Percentiles rank a stretch among this genome's conserved stretches.
phyloP scores from a whole-genome alignment of 2,329 filamentous ascomycete species.

The Apiospora pterosperma region DNA sequence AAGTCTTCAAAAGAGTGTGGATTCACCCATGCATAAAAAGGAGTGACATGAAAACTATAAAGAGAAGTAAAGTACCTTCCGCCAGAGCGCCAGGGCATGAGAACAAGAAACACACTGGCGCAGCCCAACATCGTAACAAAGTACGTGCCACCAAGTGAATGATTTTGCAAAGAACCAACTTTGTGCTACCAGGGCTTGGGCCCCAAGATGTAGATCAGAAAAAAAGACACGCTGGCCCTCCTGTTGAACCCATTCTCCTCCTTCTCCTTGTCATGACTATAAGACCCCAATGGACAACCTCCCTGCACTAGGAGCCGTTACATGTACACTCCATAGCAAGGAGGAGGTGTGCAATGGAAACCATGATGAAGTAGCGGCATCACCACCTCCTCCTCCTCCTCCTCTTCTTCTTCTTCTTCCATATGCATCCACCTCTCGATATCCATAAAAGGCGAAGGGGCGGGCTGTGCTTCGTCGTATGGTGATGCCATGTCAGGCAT shows the following conservation, averaged over 20 bases:
- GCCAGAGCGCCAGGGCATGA: not conserved
- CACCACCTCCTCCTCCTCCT: no score
- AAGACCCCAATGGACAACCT: not conserved
- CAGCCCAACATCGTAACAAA: not conserved
- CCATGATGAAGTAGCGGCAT: not conserved
- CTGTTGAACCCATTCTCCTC: not conserved
- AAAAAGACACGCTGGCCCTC: not conserved
- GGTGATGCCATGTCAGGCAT: not conserved
- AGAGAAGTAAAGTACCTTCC: not conserved
- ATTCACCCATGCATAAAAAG: not conserved
- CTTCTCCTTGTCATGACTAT: not conserved
- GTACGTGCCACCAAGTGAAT: not conserved
- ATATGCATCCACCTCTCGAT: not conserved
- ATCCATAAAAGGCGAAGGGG: not conserved
- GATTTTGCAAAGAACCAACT: not conserved
- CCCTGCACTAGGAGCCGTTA: no score
- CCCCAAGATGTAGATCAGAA: not conserved
- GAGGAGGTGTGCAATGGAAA: not conserved
- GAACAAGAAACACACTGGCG: not conserved
- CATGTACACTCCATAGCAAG: not conserved
- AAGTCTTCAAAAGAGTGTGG: not conserved
- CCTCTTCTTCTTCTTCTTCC: not conserved
- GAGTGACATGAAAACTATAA: not conserved
- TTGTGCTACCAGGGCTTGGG: not conserved
- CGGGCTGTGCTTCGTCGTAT: not conserved